Evolutionary conservation across 2,329 filamentous ascomycete species (phyloP), one percentile per base, ranked within the genome.

Genomic region (Hypomyces rosellus): DNA sequence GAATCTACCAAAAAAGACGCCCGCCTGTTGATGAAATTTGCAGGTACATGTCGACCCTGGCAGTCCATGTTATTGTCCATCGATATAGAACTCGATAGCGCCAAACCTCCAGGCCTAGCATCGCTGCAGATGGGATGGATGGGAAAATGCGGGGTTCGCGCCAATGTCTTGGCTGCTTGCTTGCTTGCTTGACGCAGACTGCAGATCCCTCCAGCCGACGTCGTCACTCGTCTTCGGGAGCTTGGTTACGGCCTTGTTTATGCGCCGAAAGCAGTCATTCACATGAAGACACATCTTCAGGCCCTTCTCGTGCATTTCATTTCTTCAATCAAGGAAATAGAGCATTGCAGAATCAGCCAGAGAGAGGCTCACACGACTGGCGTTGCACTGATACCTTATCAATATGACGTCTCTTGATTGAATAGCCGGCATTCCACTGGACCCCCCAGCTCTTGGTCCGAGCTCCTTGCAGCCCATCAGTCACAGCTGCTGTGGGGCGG

Each of bases 91-190:
- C 36, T 44, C 34, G 30, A 25, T 44, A 33, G 38, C 36, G 16
- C 33, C 39, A 39, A 22, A 34, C 22, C 41, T 30, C 33, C 39
- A 39, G 33, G 38, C 22, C 41, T 30, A 40, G 16, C 18, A 33
- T 18, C n/a, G 44, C 18, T 11, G 12, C 38, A 15, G 18, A 13
- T 40, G 36, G 45, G 18, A 13, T 40, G 36, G 45, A 36, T 13
- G n/a, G 14, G 30, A 51, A 45, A 48, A 51, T 51, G 45, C 50
- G 50, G 50, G 50, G 50, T 51, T 48, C 25, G 25, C 25, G 25
- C 25, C 25, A 30, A 30, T 30, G 25, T 30, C 25, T 30, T 30
- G 25, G 25, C 8, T 30, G 25, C 25, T 30, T 30, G 25, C 25
- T 30, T 30, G 25, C 4, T 30, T 30, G 25, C 25, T 30, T 30